These are phyloP conservation scores for Haplosporangium sp. DNA, from an alignment of 371 early-diverging fungal genomes.

Conservation along the genomic window DNA sequence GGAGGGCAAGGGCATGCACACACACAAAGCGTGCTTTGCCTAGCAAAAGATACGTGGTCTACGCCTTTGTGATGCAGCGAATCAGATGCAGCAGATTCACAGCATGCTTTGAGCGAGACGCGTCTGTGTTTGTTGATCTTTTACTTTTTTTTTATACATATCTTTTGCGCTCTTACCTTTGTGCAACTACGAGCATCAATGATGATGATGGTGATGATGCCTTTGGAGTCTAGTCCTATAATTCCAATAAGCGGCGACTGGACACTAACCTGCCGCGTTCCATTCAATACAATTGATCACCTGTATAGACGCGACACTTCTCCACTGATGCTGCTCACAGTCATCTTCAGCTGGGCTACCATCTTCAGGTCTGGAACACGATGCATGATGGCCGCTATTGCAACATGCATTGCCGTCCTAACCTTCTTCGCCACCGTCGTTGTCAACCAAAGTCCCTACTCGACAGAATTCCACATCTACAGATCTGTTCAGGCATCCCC, in stretches of 20 bases:
- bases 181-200: no score
- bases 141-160: no score
- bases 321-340: constrained; percentile 30
- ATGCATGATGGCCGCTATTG: constrained; percentile 38
- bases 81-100: no score
- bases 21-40: no score
- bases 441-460: constrained; percentile 29
- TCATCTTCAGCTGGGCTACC: constrained; percentile 29
- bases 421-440: constrained; percentile 40
- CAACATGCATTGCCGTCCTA: constrained; percentile 32
- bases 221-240: no score
- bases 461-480: constrained; percentile 25
- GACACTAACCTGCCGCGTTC: background rate
- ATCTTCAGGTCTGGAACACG: constrained; percentile 43
- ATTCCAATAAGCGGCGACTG: background rate
- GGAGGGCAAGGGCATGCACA: background rate
- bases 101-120: no score
- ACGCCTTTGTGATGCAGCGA: no score
- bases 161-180: no score
- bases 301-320: constrained; percentile 37
- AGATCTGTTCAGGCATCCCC: constrained; percentile 4
- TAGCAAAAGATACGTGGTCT: no score
- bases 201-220: no score
- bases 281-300: background rate
- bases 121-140: no score